These are phyloP conservation scores for Colletotrichum endophyticum DNA, from an alignment of 2,329 filamentous ascomycete genomes.

Conservation along the genomic window DNA sequence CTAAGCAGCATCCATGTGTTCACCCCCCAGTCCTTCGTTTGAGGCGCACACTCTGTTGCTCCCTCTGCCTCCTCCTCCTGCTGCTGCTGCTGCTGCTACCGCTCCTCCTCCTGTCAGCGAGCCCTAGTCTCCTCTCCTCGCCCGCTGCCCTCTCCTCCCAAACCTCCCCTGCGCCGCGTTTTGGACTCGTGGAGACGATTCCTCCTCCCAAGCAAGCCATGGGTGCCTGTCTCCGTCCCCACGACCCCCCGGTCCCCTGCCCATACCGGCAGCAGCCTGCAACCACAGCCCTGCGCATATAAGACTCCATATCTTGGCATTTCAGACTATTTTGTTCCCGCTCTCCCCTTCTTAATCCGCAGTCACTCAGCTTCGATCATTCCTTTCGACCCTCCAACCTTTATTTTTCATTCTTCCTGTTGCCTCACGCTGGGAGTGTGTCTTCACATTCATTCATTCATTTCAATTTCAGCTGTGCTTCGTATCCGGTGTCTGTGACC, in stretches of 20 bases:
- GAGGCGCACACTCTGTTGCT: conserved; percentile 3
- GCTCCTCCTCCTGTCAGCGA: conserved; percentile 27
- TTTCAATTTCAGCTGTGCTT: conserved; percentile 36
- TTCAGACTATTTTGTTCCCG: conserved; percentile 33
- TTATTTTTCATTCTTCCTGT: conserved; percentile 26
- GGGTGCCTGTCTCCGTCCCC: conserved; percentile 24
- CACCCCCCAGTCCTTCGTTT: background rate
- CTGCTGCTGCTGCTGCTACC: background rate
- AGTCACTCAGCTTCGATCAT: conserved; percentile 27
- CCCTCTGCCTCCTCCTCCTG: background rate
- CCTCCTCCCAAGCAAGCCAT: conserved; percentile 20
- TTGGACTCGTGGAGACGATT: conserved; percentile 43
- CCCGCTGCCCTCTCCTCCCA: conserved; percentile 20
- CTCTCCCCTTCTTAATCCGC: conserved; percentile 26
- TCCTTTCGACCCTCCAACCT: conserved; percentile 27
- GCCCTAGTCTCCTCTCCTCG: conserved; percentile 25
- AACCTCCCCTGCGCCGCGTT: conserved; percentile 40
- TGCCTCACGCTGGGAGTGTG: conserved; percentile 53
- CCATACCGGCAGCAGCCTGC: conserved; percentile 18
- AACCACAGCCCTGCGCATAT: conserved; percentile 37
- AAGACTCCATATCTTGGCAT: conserved; percentile 44
- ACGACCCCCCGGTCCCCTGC: conserved; percentile 20
- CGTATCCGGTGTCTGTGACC: conserved; percentile 44
- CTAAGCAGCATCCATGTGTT: conserved; percentile 2
- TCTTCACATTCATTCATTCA: conserved; percentile 55